phyloP scores from a whole-genome alignment of 805 yeast genomes.

The Metschnikowia corniflorae region DNA sequence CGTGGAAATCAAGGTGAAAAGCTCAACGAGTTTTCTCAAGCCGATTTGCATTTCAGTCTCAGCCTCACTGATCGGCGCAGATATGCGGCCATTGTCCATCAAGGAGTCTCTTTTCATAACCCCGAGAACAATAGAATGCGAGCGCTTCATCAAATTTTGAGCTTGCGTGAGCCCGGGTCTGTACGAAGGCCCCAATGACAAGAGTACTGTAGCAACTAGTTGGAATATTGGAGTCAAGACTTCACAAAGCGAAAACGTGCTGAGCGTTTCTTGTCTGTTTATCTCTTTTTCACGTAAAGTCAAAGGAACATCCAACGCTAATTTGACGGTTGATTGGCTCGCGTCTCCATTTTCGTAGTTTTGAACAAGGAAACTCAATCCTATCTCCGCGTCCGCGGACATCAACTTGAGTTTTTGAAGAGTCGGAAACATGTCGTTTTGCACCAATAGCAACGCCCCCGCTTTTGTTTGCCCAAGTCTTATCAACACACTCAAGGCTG shows the following conservation, averaged over 20 bases:
- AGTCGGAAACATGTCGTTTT: constrained; percentile 65
- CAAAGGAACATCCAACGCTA: constrained; percentile 53
- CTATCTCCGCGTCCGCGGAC: constrained; percentile 74
- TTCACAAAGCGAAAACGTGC: constrained; percentile 55
- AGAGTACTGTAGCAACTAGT: constrained; percentile 57
- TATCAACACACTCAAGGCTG: constrained; percentile 63
- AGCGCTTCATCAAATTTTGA: constrained; percentile 46
- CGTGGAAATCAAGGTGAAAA: constrained; percentile 15
- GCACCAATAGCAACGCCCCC: constrained; percentile 77
- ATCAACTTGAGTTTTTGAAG: constrained; percentile 56
- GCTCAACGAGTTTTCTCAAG: constrained; percentile 46
- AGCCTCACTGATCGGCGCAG: constrained; percentile 16
- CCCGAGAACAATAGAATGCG: constrained; percentile 56
- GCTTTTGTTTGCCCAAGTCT: constrained; percentile 70
- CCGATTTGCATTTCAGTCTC: constrained; percentile 32
- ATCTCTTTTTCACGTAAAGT: constrained; percentile 21
- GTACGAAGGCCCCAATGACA: constrained; percentile 78
- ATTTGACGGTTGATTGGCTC: constrained; percentile 27
- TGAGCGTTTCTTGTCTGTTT: constrained; percentile 1
- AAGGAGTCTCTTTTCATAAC: constrained; percentile 56
- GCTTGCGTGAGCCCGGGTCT: constrained; percentile 54
- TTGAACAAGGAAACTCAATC: constrained; percentile 51
- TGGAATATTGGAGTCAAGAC: constrained; percentile 72
- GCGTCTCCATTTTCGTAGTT: constrained; percentile 10
- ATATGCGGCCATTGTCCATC: constrained; percentile 20